Conservation (phyloP, 805 yeast genomes). For the Candida mattraensis region DNA sequence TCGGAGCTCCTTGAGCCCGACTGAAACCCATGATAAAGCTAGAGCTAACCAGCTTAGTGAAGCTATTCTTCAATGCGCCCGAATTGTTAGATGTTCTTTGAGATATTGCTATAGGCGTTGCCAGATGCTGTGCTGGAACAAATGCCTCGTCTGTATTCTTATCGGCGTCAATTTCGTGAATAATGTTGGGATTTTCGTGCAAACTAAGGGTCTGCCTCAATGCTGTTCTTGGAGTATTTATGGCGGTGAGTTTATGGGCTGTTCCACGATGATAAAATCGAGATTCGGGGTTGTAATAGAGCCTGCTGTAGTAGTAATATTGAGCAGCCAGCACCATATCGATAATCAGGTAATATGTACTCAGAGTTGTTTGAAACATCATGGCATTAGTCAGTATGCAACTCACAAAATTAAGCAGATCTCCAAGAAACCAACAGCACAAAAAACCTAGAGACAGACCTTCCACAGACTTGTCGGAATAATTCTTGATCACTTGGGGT, state of each 20-base stretch:
- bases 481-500: slow-evolving; percentile 67
- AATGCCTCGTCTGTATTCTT: slow-evolving; percentile 1
- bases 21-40: slow-evolving; percentile 32
- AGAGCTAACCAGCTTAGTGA: slow-evolving; percentile 27
- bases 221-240: slow-evolving; percentile 27
- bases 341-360: slow-evolving; percentile 48
- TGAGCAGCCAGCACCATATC: slow-evolving; percentile 47
- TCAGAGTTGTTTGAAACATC: slow-evolving; percentile 46
- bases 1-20: slow-evolving; percentile 26
- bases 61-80: slow-evolving; percentile 15
- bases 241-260: slow-evolving; percentile 14
- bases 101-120: slow-evolving; percentile 9
- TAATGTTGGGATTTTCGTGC: slow-evolving; percentile 8
- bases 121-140: slow-evolving; percentile 9
- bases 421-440: slow-evolving; percentile 65
- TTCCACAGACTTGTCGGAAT: slow-evolving; percentile 58
- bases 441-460: slow-evolving; percentile 65
- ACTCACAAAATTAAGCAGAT: slow-evolving; percentile 51
- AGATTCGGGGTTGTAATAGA: slow-evolving; percentile 38
- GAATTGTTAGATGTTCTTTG: not conserved
- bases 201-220: slow-evolving; percentile 23
- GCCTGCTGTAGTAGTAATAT: slow-evolving; percentile 46
- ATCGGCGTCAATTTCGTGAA: slow-evolving; percentile 3
- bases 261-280: slow-evolving; percentile 25
- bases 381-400: slow-evolving; percentile 48